These are phyloP conservation scores for Mycena vitilis DNA, from an alignment of 768 basidiomycete genomes.

Conservation along the genomic window DNA sequence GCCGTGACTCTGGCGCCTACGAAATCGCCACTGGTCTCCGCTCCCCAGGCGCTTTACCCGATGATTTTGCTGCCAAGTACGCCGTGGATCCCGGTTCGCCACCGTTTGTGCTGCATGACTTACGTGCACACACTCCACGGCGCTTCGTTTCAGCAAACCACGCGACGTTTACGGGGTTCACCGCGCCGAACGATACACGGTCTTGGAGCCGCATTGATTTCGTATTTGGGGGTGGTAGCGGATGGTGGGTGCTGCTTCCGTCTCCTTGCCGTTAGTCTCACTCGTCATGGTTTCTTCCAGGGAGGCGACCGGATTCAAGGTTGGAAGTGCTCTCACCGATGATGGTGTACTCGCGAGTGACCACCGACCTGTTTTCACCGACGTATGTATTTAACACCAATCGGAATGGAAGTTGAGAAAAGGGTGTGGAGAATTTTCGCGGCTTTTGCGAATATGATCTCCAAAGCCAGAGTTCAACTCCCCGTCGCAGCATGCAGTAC, in stretches of 20 bases:
- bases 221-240: conserved; percentile 58
- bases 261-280: background rate
- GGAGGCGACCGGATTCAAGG: conserved; percentile 51
- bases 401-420: too few relatives aligned
- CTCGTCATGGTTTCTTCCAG: conserved; percentile 37
- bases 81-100: conserved; percentile 45
- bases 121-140: conserved; percentile 55
- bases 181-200: conserved; percentile 50
- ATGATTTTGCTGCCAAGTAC: conserved; percentile 56
- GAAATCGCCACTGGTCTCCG: conserved; percentile 57
- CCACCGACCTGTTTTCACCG: conserved; percentile 65
- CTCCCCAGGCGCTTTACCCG: conserved; percentile 54
- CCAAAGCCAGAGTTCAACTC: too few relatives aligned
- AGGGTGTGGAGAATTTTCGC: too few relatives aligned
- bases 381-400: conserved; percentile 41
- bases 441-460: too few relatives aligned
- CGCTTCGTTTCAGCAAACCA: conserved; percentile 56
- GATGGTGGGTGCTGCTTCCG: conserved; percentile 47
- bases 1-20: conserved; percentile 62
- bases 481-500: too few relatives aligned
- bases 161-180: conserved; percentile 66
- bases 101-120: conserved; percentile 58
- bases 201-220: conserved; percentile 62
- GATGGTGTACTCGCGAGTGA: conserved; percentile 67
- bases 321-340: conserved; percentile 55